These are phyloP conservation scores for Pinus taeda DNA, from an alignment of 75 land plant species.

Conservation along the genomic window DNA sequence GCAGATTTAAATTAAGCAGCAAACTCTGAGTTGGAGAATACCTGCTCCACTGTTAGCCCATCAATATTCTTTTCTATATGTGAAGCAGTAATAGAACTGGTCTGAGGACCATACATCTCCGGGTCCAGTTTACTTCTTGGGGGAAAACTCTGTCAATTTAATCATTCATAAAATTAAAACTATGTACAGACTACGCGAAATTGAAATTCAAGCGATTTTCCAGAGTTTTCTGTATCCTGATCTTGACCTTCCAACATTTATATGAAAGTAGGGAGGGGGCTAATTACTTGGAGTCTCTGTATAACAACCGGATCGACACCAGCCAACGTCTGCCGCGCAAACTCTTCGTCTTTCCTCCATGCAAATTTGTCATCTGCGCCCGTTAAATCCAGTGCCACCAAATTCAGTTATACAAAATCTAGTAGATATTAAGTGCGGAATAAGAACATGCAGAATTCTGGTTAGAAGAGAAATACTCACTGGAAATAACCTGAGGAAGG, in stretches of 20 bases:
- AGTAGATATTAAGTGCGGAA: too few relatives aligned
- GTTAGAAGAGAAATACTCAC: too few relatives aligned
- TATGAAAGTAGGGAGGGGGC: too few relatives aligned
- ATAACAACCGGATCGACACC: slow-evolving; percentile 36
- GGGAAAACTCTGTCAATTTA: slow-evolving; percentile 59
- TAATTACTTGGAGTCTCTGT: slow-evolving; percentile 8
- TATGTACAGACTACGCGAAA: too few relatives aligned
- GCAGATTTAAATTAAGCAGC: not conserved
- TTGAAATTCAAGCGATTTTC: too few relatives aligned
- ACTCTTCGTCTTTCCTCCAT: slow-evolving; percentile 36
- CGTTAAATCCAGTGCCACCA: too few relatives aligned
- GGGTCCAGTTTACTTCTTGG: slow-evolving; percentile 68
- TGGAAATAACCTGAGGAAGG: too few relatives aligned
- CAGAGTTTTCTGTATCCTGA: too few relatives aligned
- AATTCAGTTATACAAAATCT: too few relatives aligned
- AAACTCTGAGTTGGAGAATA: slow-evolving; percentile 14
- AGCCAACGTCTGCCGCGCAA: slow-evolving; percentile 17
- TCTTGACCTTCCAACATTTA: too few relatives aligned
- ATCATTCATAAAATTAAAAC: too few relatives aligned
- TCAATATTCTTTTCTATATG: slow-evolving; percentile 53
- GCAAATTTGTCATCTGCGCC: slow-evolving; percentile 20
- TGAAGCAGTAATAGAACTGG: slow-evolving; percentile 41
- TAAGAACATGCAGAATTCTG: too few relatives aligned
- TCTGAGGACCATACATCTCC: slow-evolving; percentile 48
- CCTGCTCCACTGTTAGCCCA: slow-evolving; percentile 54